Base-by-base conservation (phyloP, 2,329 filamentous ascomycete species). In the Fusarium musae region DNA sequence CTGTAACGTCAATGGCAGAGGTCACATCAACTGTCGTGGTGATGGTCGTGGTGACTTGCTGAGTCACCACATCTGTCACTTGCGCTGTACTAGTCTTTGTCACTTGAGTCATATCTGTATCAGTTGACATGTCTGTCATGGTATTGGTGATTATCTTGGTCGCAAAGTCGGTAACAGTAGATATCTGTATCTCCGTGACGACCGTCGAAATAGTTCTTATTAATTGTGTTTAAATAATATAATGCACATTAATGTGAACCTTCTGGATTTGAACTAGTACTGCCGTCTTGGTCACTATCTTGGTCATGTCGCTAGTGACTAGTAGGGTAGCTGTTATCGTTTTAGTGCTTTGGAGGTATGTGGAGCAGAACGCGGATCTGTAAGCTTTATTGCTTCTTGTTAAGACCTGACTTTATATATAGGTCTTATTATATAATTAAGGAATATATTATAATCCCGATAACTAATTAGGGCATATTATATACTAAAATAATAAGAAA, bases 361-460 rank as follows among this genome's bases (percentile, higher is more conserved):
- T 47, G 7, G 59, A 62, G 21, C 59, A 58, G 34, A 62, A 62
- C 2, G 34, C 59, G 3, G 59, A 62, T 34, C 52, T 52, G 11
- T 17, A 19, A 12, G 42, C 52, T 11, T 44, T 46, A n/a, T 46
- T 26, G 1, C 37, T 46, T n/a, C n/a, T n/a, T n/a, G n/a, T n/a
- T n/a, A n/a, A n/a, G n/a, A n/a, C n/a, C n/a, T n/a, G n/a, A n/a
- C n/a, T n/a, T n/a, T n/a, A n/a, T n/a, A n/a, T n/a, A n/a, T n/a
- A n/a, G n/a, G n/a, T n/a, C n/a, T n/a, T n/a, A n/a, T n/a, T n/a
- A n/a, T n/a, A n/a, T n/a, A n/a, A n/a, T n/a, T n/a, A n/a, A n/a
- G n/a, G n/a, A n/a, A n/a, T n/a, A n/a, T n/a, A n/a, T n/a, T n/a
- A n/a, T n/a, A n/a, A n/a, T n/a, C n/a, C n/a, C n/a, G n/a, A n/a